Percentiles rank a stretch among this genome's conserved stretches.
phyloP scores from a whole-genome alignment of 495 filamentous ascomycete genomes.

The Extremus antarcticus region DNA sequence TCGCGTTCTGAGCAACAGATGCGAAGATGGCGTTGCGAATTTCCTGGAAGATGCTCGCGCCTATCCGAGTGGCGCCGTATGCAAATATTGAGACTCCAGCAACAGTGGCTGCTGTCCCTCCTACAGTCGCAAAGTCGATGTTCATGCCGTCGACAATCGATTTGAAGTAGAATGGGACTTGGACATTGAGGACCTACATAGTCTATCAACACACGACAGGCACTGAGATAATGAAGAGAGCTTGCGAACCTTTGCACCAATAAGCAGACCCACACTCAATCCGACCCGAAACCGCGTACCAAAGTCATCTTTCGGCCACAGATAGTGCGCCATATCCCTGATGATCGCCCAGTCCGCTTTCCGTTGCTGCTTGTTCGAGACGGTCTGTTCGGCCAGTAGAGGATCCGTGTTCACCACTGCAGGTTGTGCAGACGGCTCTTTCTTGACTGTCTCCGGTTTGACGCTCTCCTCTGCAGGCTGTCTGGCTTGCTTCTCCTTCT shows the following conservation, averaged over 20 bases:
- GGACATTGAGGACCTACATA: conserved; percentile 73
- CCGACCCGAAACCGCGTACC: conserved; percentile 76
- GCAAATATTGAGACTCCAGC: conserved; percentile 88
- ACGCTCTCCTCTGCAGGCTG: conserved; percentile 15
- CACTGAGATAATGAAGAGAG: not conserved
- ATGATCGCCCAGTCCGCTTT: conserved; percentile 98
- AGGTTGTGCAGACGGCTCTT: conserved; percentile 24
- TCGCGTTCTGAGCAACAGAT: conserved; percentile 92
- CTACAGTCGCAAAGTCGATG: conserved; percentile 70
- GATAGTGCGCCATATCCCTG: conserved; percentile 88
- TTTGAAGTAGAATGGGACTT: conserved; percentile 98
- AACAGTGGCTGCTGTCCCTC: conserved; percentile 76
- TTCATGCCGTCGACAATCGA: conserved; percentile 96
- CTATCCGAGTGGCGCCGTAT: conserved; percentile 77
- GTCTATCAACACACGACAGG: conserved; percentile 13
- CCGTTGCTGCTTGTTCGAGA: conserved; percentile 70
- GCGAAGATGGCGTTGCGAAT: conserved; percentile 92
- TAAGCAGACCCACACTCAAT: conserved; percentile 64
- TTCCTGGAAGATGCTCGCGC: conserved; percentile 80
- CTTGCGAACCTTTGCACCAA: conserved; percentile 66
- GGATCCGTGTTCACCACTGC: conserved; percentile 35
- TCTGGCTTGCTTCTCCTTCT: conserved; percentile 11
- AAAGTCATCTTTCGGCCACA: conserved; percentile 90
- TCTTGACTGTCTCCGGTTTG: conserved; percentile 21
- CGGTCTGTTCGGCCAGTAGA: conserved; percentile 44